Evolutionary conservation across 257 asterid genomes (phyloP), one percentile per base, ranked within the genome.

Genomic region (Galeopsis tetrahit): DNA sequence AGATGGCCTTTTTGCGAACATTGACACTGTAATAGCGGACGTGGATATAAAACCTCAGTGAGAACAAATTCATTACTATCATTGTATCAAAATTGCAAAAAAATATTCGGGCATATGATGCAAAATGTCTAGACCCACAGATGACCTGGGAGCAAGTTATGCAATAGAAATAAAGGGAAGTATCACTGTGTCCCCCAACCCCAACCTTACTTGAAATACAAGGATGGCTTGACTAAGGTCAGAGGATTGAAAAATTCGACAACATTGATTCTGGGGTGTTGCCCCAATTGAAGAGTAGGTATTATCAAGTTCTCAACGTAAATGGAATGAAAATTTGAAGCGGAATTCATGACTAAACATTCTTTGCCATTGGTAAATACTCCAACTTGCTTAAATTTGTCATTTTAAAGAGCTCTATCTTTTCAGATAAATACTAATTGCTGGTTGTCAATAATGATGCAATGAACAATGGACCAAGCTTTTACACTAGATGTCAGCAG

Each of bases 1-100:
- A 59, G 87, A 78, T 68, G 75, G 85, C 84, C 81, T 89, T 86
- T 81, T 87, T 10, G 72, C 60, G 34, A 89, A 81, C 97, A 94
- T 85, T 53, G 99, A 91, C 77, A 80, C 97, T 91, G 90, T 75
- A 74, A 71, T 58, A 42, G 66, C 53, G 72, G 48, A 53, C 5
- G 38, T 15, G 67, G 48, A 76, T 57, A 69, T 58, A 71, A 58
- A 43, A 36, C 35, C 35, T 48, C 14, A 14, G 68, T 70, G 69
- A 72, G 79, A 42, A 75, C 44, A 64, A 46, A 70, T 38, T 57
- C 35, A 58, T 66, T 28, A 71, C 3, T 10, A 14, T 7, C 31
- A 49, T 34, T 43, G 39, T 36, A 53, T 4, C 53, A 57, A 42
- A 71, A 39, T 55, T 11, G 62, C 34, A 39, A 46, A 13, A 46